Evolutionary conservation across 371 early-diverging fungal species (phyloP), one percentile per base, ranked within the genome.

Genomic region (Mortierella sp.): DNA sequence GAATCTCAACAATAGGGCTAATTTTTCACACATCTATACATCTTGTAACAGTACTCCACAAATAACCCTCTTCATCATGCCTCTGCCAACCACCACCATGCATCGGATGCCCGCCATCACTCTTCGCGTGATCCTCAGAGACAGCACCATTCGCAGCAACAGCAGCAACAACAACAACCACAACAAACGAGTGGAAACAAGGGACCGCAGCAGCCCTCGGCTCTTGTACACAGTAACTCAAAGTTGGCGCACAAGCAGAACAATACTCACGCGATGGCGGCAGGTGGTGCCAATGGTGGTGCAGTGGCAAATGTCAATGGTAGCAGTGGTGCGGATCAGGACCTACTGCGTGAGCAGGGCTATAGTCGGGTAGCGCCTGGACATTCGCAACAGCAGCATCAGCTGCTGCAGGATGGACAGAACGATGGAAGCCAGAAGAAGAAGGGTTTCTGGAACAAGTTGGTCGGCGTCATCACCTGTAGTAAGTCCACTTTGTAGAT

Each of bases 371-470:
- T 63, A 21, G 79, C 79, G 47, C 71, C 64, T 21, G 44, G 57
- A 6, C 37, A 34, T 34, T 7, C 2, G 2, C 37, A 70, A 72
- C 48, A 52, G 31, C 28, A 49, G 53, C 41, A 34, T 14, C 37
- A 34, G 37, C 37, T 11, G 37, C 66, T 56, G 31, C 70, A 62
- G 14, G 66, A 78, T 50, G 75, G 60, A 11, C 69, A 72, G 7
- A 55, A 70, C 47, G 79, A 78, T 23, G 78, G 67, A 43, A 70
- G 73, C 54, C 73, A 75, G 48, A 67, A 78, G 79, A 72, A 72
- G 75, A 75, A 75, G 46, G 71, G 80, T 23, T 73, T 80, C 72
- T 78, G 78, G 79, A 78, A 72, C 72, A 80, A 80, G 56, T 57
- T 80, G 19, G 72, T 80, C 19, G 73, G 80, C 53, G 79, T 80